Percentiles rank a stretch among this genome's conserved stretches.
Conservation (phyloP, 768 basidiomycete genomes). For the Calvatia gigantea region DNA sequence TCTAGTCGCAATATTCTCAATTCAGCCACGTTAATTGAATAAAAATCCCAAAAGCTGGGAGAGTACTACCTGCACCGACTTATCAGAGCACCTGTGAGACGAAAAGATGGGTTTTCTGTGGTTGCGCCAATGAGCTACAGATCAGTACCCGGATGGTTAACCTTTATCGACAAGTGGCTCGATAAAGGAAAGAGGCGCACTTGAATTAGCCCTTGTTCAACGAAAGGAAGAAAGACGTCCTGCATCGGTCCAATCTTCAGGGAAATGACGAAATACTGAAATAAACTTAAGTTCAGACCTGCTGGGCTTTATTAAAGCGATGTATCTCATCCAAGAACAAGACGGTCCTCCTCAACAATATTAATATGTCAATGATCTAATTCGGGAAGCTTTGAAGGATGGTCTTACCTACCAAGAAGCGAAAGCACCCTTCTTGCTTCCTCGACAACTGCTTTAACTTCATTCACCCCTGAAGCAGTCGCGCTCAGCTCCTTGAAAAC, state of each 20-base stretch:
- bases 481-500: slow-evolving; percentile 77
- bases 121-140: slow-evolving; percentile 74
- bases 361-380: slow-evolving; percentile 4
- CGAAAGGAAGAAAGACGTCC: slow-evolving; percentile 79
- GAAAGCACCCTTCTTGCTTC: slow-evolving; percentile 67
- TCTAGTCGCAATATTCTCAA: slow-evolving; percentile 71
- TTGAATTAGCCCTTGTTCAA: slow-evolving; percentile 77
- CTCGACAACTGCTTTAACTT: slow-evolving; percentile 71
- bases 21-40: slow-evolving; percentile 17
- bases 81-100: slow-evolving; percentile 66
- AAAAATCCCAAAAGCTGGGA: slow-evolving; percentile 10
- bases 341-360: slow-evolving; percentile 56
- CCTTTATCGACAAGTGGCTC: not conserved
- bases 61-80: slow-evolving; percentile 70
- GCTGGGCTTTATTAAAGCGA: slow-evolving; percentile 70
- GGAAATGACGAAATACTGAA: not conserved
- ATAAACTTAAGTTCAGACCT: slow-evolving; percentile 33
- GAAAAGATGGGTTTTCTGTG: slow-evolving; percentile 89
- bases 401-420: slow-evolving; percentile 56
- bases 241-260: slow-evolving; percentile 22
- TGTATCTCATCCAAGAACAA: slow-evolving; percentile 86
- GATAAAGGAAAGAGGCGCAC: slow-evolving; percentile 24
- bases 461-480: slow-evolving; percentile 63
- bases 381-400: not conserved
- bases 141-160: not conserved